Evolutionary conservation across 768 basidiomycete genomes (phyloP).

Genomic region (Heimioporus sp.): DNA sequence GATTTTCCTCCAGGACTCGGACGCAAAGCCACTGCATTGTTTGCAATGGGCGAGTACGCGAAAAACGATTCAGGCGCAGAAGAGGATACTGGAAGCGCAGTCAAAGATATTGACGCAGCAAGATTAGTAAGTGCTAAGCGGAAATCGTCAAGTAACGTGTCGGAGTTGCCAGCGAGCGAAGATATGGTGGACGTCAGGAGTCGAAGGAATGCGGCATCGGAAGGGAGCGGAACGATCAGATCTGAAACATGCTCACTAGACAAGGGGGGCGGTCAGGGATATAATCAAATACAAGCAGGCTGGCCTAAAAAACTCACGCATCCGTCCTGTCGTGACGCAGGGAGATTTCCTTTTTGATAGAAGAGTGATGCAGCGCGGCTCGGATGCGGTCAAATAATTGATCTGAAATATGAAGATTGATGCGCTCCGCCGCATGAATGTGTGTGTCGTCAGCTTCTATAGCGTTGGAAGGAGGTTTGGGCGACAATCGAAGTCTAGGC

Average conservation of each 20-base stretch:
- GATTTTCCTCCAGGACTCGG: conserved; percentile 33
- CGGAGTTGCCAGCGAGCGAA: conserved; percentile 51
- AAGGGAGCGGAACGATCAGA: conserved; percentile 74
- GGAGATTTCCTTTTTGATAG: no score
- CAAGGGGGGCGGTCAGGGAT: neutral
- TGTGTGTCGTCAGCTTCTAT: neutral
- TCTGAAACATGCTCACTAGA: conserved; percentile 36
- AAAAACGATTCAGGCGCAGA: conserved; percentile 31
- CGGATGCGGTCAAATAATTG: conserved; percentile 4
- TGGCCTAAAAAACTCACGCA: conserved; percentile 5
- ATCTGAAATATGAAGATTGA: conserved; percentile 15
- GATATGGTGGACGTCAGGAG: conserved; percentile 62
- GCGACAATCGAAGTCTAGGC: conserved; percentile 55
- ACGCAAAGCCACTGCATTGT: conserved; percentile 35
- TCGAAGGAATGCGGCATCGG: conserved; percentile 79
- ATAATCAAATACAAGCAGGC: neutral
- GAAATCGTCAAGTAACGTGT: conserved; percentile 50
- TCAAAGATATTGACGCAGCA: conserved; percentile 35
- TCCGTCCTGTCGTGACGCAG: neutral
- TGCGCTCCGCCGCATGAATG: conserved; percentile 6
- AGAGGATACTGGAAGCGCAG: conserved; percentile 32
- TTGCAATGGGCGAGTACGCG: conserved; percentile 26
- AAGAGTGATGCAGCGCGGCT: conserved; percentile 3
- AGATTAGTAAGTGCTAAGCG: conserved; percentile 45
- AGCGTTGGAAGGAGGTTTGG: conserved; percentile 21